Evolutionary conservation across 2,329 filamentous ascomycete species (phyloP).

Genomic region (Arthrobotrys sphaeroides): DNA sequence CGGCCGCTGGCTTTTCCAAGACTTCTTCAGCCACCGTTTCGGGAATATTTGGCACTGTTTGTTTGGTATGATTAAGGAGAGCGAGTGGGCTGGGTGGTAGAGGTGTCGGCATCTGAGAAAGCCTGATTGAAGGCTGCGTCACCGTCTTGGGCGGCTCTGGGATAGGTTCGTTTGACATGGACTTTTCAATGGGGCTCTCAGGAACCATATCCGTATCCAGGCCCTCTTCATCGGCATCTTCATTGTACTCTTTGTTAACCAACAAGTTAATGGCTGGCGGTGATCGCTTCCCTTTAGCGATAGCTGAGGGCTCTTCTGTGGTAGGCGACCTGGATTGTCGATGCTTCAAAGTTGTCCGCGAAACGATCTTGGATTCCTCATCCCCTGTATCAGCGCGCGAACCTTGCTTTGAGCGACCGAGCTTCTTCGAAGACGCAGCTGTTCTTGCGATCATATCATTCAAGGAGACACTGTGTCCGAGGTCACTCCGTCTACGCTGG

Average conservation of each 20-base stretch:
- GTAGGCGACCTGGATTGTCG: not conserved
- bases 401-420: not conserved
- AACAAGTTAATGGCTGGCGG: not conserved
- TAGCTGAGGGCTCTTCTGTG: not conserved
- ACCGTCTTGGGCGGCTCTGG: not conserved
- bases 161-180: not conserved
- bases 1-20: not conserved
- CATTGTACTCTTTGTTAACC: not conserved
- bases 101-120: conserved; percentile 46
- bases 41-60: conserved; percentile 35
- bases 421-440: not conserved
- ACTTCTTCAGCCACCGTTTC: conserved; percentile 41
- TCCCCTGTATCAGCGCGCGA: not conserved
- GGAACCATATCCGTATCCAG: not conserved
- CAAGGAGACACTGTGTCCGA: conserved; percentile 21
- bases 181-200: conserved; percentile 1
- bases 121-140: conserved; percentile 16
- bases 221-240: not conserved
- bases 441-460: conserved; percentile 44
- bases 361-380: not conserved
- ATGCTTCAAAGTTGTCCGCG: not conserved
- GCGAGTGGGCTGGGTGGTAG: conserved; percentile 45
- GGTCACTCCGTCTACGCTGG: conserved; percentile 11
- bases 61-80: conserved; percentile 27
- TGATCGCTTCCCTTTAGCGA: not conserved